Evolutionary conservation across 306 rosid genomes (phyloP).

Genomic region (Carpinus viminea): DNA sequence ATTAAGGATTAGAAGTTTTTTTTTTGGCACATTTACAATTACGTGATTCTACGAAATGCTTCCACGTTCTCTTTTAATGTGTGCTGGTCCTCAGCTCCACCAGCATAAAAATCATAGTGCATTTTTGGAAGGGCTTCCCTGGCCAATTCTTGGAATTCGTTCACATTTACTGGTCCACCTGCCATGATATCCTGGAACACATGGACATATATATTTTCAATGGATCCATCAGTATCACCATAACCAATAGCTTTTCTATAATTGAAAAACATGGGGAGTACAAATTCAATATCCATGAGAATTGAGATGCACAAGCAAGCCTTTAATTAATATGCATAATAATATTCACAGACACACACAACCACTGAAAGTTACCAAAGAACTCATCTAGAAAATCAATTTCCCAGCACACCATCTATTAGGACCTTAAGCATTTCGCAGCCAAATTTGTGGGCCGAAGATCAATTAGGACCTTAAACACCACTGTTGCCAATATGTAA

Average conservation of each 20-base stretch:
- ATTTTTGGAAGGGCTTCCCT: slow-evolving; percentile 57
- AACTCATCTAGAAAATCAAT: background rate
- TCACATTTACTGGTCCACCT: slow-evolving; percentile 52
- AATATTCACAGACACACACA: background rate
- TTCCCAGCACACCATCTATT: background rate
- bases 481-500: background rate
- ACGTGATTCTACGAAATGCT: slow-evolving; percentile 62
- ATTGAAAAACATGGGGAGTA: background rate
- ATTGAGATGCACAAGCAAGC: background rate
- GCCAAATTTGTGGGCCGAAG: background rate
- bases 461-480: background rate
- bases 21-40: slow-evolving; percentile 5
- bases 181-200: slow-evolving; percentile 50
- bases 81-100: slow-evolving; percentile 69
- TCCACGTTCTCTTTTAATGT: slow-evolving; percentile 52
- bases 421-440: background rate
- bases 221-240: background rate
- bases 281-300: background rate
- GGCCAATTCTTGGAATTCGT: slow-evolving; percentile 62
- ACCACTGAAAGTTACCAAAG: background rate
- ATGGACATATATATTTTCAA: background rate
- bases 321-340: background rate
- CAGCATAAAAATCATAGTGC: slow-evolving; percentile 56
- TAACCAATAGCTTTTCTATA: background rate
- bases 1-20: background rate